Conservation (phyloP, 345 rosid genomes). For the Iberis pinnata region DNA sequence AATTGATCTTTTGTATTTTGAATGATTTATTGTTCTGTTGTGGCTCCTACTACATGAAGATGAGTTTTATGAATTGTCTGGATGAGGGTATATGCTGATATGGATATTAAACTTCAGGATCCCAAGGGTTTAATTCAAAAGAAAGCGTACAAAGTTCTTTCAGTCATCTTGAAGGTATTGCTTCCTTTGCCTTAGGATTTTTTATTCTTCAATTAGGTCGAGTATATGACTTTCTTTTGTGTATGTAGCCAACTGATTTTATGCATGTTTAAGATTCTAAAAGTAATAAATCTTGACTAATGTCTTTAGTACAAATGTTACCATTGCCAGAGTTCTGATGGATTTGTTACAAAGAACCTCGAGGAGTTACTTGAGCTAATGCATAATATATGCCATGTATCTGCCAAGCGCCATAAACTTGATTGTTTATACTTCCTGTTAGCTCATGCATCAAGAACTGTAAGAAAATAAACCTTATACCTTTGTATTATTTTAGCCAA, state of each 20-base stretch:
- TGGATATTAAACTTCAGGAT: conserved; percentile 46
- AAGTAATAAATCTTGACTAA: conserved; percentile 10
- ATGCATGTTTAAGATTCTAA: neutral
- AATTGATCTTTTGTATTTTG: too few species aligned
- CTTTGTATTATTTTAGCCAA: conserved; percentile 16
- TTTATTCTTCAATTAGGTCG: conserved; percentile 9
- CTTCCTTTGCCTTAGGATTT: neutral
- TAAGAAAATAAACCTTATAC: conserved; percentile 7
- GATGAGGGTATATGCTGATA: conserved; percentile 13
- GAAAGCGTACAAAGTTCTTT: conserved; percentile 91
- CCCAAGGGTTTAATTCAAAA: conserved; percentile 67
- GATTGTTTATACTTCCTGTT: conserved; percentile 78
- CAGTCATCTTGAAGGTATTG: conserved; percentile 65
- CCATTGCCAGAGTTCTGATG: conserved; percentile 48
- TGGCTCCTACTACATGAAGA: conserved; percentile 8
- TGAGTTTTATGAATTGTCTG: neutral
- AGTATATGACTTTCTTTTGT: conserved; percentile 4
- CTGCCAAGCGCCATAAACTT: conserved; percentile 87
- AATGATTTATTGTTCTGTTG: conserved; percentile 10
- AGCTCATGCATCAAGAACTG: conserved; percentile 56
- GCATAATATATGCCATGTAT: conserved; percentile 82
- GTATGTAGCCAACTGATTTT: neutral
- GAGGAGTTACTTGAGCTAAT: conserved; percentile 62
- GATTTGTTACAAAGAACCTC: conserved; percentile 47
- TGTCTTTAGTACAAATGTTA: conserved; percentile 10